Evolutionary conservation across 2,329 filamentous ascomycete genomes (phyloP), one percentile per base, ranked within the genome.

Genomic region (Fusarium sarcochroum): DNA sequence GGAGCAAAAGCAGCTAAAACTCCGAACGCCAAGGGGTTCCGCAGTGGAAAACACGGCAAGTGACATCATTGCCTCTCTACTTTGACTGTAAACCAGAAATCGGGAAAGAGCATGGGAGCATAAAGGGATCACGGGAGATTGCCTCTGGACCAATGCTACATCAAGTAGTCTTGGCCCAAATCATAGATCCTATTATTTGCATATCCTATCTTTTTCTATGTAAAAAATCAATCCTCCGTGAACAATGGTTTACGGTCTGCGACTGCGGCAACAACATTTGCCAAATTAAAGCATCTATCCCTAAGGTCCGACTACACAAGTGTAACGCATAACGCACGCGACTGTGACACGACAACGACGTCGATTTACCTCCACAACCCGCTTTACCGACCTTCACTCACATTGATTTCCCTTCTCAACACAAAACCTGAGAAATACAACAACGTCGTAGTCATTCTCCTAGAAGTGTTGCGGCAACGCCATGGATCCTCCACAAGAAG

Each of bases 1-100:
- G 32, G 49, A 45, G 49, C 41, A 42, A 48, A 51, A 50, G 37
- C 44, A 68, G 51, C 41, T 35, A 64, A 30, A 47, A 52, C 11
- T 14, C 54, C 47, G 34, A 58, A 30, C 51, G 67, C 49, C 66
- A 67, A 70, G 66, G 59, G 55, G 61, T 35, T 30, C 52, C 41
- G 52, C 35, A 46, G 38, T 58, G 45, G 53, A 52, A 54, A 53
- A 40, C 38, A 40, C 53, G 63, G 54, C 55, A 64, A 67, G 63
- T 70, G 67, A 70, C 67, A 63, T 70, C 67, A 70, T 67, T 48
- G 44, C 23, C 21, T 52, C 21, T 46, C 13, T 34, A 10, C 10
- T 30, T 30, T 30, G 27, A 30, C 27, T 30, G 27, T 41, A 35
- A 48, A 41, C 52, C 59, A 64, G 55, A 60, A 60, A 62, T 65